These are phyloP conservation scores for Tricholoma saponaceum DNA, from an alignment of 768 basidiomycete species.

Conservation along the genomic window DNA sequence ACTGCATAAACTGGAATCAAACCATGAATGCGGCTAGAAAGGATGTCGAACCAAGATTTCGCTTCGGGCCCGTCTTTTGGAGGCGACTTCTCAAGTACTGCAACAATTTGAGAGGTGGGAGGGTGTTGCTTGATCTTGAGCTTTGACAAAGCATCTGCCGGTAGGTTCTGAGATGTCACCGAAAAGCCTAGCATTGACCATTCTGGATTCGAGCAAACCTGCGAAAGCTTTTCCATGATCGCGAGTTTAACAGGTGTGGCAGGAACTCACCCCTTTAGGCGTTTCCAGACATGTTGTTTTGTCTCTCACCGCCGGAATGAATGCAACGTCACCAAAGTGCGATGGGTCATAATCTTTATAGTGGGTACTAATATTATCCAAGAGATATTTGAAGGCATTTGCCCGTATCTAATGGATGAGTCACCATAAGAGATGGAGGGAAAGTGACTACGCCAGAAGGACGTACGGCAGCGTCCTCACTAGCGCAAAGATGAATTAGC, in stretches of 20 bases:
- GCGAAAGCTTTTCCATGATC: neutral
- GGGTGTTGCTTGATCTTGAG: conserved; percentile 72
- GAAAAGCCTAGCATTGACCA: conserved; percentile 79
- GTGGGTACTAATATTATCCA: conserved; percentile 63
- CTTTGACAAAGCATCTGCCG: conserved; percentile 51
- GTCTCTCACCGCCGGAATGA: conserved; percentile 69
- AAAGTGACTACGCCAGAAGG: neutral
- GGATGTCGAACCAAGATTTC: conserved; percentile 59
- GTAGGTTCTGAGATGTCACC: conserved; percentile 52
- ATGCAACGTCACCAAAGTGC: conserved; percentile 56
- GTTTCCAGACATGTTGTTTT: conserved; percentile 52
- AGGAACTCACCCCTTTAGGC: conserved; percentile 54
- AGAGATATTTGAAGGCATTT: conserved; percentile 74
- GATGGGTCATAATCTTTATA: conserved; percentile 60
- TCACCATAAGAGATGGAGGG: neutral
- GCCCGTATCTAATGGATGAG: conserved; percentile 33
- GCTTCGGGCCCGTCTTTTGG: conserved; percentile 54
- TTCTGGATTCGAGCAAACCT: conserved; percentile 69
- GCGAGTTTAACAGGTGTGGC: neutral
- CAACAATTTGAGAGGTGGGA: conserved; percentile 53
- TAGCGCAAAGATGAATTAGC: conserved; percentile 67
- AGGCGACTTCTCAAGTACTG: conserved; percentile 54
- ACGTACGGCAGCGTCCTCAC: conserved; percentile 36
- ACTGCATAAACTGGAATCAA: conserved; percentile 10
- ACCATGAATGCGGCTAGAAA: conserved; percentile 64